These are phyloP conservation scores for Diplodia intermedia DNA, from an alignment of 2,329 filamentous ascomycete species.

Conservation along the genomic window DNA sequence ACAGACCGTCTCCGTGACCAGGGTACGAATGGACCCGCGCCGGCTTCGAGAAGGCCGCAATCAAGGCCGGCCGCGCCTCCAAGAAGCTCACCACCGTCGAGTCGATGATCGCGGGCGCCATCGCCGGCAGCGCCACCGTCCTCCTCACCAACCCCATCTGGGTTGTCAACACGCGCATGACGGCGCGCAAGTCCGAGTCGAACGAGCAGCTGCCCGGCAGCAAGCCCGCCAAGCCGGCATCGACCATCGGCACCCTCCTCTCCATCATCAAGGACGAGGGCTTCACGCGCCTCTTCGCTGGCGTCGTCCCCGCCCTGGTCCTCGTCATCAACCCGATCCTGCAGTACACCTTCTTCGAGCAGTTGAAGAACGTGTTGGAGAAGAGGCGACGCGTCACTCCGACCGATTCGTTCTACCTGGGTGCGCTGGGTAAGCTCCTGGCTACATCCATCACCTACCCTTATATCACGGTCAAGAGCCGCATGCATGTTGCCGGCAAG, in stretches of 20 bases:
- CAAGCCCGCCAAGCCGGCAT: slow-evolving; percentile 63
- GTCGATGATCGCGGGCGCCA: slow-evolving; percentile 87
- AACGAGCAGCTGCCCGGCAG: slow-evolving; percentile 51
- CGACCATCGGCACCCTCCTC: slow-evolving; percentile 81
- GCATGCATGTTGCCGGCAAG: slow-evolving; percentile 88
- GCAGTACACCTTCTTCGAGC: slow-evolving; percentile 98
- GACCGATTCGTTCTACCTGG: slow-evolving; percentile 85
- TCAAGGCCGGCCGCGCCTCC: slow-evolving; percentile 72
- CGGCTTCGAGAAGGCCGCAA: slow-evolving; percentile 80
- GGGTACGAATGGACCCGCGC: slow-evolving; percentile 95
- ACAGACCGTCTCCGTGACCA: slow-evolving; percentile 36
- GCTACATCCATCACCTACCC: slow-evolving; percentile 95
- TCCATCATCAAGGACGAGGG: slow-evolving; percentile 84
- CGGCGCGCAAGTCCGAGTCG: slow-evolving; percentile 75
- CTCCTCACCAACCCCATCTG: slow-evolving; percentile 98
- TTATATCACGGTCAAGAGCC: slow-evolving; percentile 98
- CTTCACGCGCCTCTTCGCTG: slow-evolving; percentile 82
- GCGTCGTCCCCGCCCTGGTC: slow-evolving; percentile 89
- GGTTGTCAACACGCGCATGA: slow-evolving; percentile 99
- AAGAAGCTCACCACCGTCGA: slow-evolving; percentile 90
- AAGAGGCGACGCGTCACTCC: slow-evolving; percentile 78
- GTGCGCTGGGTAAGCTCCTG: slow-evolving; percentile 91
- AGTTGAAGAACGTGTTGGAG: slow-evolving; percentile 92
- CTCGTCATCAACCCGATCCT: slow-evolving; percentile 98
- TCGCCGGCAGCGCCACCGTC: slow-evolving; percentile 93